Evolutionary conservation across 305 asterid genomes (phyloP).

Genomic region (Fraxinus albicans): DNA sequence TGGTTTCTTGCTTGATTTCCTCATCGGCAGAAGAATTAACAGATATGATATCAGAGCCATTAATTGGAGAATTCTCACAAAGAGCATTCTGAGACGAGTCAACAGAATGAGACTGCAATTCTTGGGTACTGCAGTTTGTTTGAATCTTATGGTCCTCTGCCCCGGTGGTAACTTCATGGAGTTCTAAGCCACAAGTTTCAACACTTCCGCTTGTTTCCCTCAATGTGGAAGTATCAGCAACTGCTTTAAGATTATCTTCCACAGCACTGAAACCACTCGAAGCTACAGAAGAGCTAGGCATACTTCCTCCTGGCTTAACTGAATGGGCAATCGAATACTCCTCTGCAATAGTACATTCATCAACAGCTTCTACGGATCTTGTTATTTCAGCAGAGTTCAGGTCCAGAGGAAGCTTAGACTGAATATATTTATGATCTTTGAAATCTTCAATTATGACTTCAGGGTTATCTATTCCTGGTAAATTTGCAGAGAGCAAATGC

Average conservation of each 20-base stretch:
- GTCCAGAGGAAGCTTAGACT: slow-evolving; percentile 34
- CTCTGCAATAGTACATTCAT: slow-evolving; percentile 23
- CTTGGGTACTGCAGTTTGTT: slow-evolving; percentile 13
- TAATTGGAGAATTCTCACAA: not conserved
- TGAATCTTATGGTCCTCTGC: not conserved
- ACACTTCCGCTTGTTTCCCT: not conserved
- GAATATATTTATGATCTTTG: slow-evolving; percentile 24
- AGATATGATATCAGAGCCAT: slow-evolving; percentile 17
- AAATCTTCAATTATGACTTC: slow-evolving; percentile 24
- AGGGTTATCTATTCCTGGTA: slow-evolving; percentile 22
- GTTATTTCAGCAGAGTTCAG: slow-evolving; percentile 29
- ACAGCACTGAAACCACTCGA: slow-evolving; percentile 29
- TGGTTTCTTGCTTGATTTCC: slow-evolving; percentile 23
- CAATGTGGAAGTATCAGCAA: slow-evolving; percentile 16
- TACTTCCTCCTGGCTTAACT: slow-evolving; percentile 28
- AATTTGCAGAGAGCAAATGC: slow-evolving; percentile 21
- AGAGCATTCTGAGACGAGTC: slow-evolving; percentile 10
- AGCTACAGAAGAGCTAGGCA: slow-evolving; percentile 19
- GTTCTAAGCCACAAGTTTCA: slow-evolving; percentile 10
- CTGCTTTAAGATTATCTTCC: slow-evolving; percentile 24
- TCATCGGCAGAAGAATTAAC: slow-evolving; percentile 21
- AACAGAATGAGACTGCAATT: slow-evolving; percentile 2
- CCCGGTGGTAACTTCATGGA: not conserved
- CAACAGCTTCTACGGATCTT: slow-evolving; percentile 23
- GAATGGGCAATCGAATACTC: slow-evolving; percentile 13